Percentiles rank a stretch among this genome's conserved stretches.
Evolutionary conservation across 148 eudicot genomes (phyloP).

Genomic region (Arctostaphylos glauca): DNA sequence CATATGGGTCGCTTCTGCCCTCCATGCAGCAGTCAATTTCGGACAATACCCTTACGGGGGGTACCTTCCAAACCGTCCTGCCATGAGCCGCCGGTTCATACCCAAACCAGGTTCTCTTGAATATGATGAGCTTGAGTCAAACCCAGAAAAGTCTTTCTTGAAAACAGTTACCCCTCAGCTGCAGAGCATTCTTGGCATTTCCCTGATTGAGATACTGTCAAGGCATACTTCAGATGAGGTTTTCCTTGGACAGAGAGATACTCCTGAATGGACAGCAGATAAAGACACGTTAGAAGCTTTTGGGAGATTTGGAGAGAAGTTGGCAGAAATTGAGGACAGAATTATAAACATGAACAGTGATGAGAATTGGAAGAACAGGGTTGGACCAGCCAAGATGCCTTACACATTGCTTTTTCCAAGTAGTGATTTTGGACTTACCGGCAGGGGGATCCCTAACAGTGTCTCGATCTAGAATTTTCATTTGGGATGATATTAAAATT

Average conservation of each 20-base stretch:
- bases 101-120: constrained; percentile 66
- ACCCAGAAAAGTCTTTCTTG: constrained; percentile 57
- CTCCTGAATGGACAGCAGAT: constrained; percentile 61
- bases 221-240: constrained; percentile 82
- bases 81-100: constrained; percentile 60
- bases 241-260: constrained; percentile 77
- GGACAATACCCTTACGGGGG: constrained; percentile 89
- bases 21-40: constrained; percentile 83
- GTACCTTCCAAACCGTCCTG: constrained; percentile 75
- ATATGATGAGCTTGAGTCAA: constrained; percentile 49
- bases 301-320: constrained; percentile 46
- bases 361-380: constrained; percentile 51
- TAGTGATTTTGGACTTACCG: constrained; percentile 70
- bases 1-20: constrained; percentile 86
- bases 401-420: constrained; percentile 72
- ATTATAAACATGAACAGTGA: constrained; percentile 55
- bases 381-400: constrained; percentile 72
- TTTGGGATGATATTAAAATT: background rate
- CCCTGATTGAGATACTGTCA: constrained; percentile 69
- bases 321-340: constrained; percentile 50
- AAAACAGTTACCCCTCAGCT: constrained; percentile 66
- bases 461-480: constrained; percentile 40
- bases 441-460: constrained; percentile 95
- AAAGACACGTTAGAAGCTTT: constrained; percentile 51
- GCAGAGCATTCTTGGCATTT: constrained; percentile 62